Evolutionary conservation across 345 rosid genomes (phyloP), one percentile per base, ranked within the genome.

Genomic region (Turritis glabra): DNA sequence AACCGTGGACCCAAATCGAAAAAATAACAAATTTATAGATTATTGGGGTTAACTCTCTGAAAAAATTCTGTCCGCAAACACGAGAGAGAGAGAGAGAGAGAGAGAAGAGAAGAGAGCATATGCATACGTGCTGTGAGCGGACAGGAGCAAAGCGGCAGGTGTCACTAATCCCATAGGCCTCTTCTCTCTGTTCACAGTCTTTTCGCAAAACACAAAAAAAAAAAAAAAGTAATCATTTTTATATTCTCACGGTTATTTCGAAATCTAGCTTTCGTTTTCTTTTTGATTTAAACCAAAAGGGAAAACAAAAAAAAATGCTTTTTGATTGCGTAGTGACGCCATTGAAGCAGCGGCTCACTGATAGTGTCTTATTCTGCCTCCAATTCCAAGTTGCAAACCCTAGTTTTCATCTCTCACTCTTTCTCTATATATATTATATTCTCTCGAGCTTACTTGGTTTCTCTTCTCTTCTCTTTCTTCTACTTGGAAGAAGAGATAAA

Each of bases 141-240:
- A 76, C 46, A 74, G 80, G 82, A 75, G 72, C 53, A 38, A 58
- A 57, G 72, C 55, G 77, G 80, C 84, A 84, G 85, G 85, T 89
- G 86, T 69, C 88, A 51, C 63, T 3, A 43, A 64, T 79, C 64
- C 62, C 70, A 60, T 40, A 41, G 84, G 67, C 75, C 5, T 17
- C 19, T 2, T 48, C 53, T 48, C 53, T 72, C 54, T 72, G 43
- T 77, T 64, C 71, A 46, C 40, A 44, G 56, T 60, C 40, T 47
- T 52, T 27, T 29, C 55, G 10, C 60, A 59, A 12, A 52, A 51
- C 0, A 9, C 0, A 51, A 4, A 22, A 12, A 52, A 29, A 7
- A 13, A 51, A 4, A 22, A 12, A 52, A 29, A 7, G 17, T 26
- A 67, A 51, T 77, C 17, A 54, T 60, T 63, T 52, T 50, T 27